Evolutionary conservation across 2,329 filamentous ascomycete genomes (phyloP).

Genomic region (Clonostachys byssicola): DNA sequence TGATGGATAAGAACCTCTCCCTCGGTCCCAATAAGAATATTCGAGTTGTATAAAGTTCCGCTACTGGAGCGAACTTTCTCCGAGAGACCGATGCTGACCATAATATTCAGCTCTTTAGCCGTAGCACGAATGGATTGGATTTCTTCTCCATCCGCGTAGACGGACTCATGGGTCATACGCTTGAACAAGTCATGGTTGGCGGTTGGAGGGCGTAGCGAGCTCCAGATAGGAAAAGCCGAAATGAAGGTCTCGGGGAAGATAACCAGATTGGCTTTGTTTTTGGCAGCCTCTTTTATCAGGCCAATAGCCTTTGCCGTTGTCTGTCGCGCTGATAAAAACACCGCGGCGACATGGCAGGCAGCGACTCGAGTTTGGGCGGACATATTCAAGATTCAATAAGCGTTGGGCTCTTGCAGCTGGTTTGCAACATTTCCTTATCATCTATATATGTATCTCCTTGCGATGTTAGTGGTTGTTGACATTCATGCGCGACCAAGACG

Average conservation of each 20-base stretch:
- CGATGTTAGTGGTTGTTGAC: no score
- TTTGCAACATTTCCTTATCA: no score
- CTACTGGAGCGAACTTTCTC: conserved; percentile 37
- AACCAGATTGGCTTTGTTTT: conserved; percentile 39
- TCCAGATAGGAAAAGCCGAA: conserved; percentile 49
- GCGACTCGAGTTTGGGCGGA: conserved; percentile 9
- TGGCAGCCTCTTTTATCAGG: conserved; percentile 37
- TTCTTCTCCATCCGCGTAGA: conserved; percentile 41
- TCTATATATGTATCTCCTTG: no score
- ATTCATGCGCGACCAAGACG: no score
- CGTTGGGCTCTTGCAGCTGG: no score
- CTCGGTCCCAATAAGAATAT: conserved; percentile 35
- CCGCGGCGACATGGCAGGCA: conserved; percentile 31
- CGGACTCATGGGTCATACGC: conserved; percentile 35
- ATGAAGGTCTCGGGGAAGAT: conserved; percentile 51
- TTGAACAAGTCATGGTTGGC: conserved; percentile 45
- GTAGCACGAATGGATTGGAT: conserved; percentile 30
- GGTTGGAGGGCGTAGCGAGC: conserved; percentile 35
- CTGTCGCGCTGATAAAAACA: conserved; percentile 38
- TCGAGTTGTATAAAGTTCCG: conserved; percentile 46
- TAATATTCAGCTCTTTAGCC: conserved; percentile 26
- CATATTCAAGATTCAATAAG: no score
- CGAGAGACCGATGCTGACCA: conserved; percentile 45
- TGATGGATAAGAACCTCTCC: conserved; percentile 46
- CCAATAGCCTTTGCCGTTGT: conserved; percentile 41